These are phyloP conservation scores for Pythium coloratum DNA, from an alignment of 352 stramenopile species.

Conservation along the genomic window DNA sequence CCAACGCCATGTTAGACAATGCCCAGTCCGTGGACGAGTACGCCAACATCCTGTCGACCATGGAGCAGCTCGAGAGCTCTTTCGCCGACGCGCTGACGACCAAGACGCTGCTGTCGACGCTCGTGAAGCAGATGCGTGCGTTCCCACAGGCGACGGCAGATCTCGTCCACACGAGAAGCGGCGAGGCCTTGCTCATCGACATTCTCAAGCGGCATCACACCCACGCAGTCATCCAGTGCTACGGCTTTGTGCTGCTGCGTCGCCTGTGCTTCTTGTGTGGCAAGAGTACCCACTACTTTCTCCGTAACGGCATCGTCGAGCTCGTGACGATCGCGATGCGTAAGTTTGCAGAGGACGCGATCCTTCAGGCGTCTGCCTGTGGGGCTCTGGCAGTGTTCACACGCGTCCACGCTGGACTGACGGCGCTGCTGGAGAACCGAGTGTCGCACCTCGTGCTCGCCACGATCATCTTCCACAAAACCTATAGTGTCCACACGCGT, in stretches of 20 bases:
- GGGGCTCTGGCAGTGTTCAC: constrained; percentile 78
- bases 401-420: constrained; percentile 46
- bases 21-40: constrained; percentile 36
- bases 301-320: constrained; percentile 54
- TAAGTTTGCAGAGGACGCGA: constrained; percentile 72
- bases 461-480: constrained; percentile 76
- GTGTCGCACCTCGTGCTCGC: constrained; percentile 63
- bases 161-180: constrained; percentile 44
- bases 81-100: constrained; percentile 42
- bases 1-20: background rate
- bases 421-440: constrained; percentile 50
- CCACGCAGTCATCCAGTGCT: constrained; percentile 82
- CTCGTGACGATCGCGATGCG: constrained; percentile 58
- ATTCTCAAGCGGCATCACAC: constrained; percentile 56
- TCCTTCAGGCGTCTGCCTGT: constrained; percentile 75
- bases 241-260: constrained; percentile 71
- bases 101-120: constrained; percentile 62
- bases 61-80: constrained; percentile 48
- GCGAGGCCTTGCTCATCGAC: constrained; percentile 53
- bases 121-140: constrained; percentile 81
- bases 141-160: constrained; percentile 66
- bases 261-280: constrained; percentile 72
- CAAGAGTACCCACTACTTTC: constrained; percentile 57
- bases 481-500: constrained; percentile 78
- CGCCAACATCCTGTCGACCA: constrained; percentile 38